These are phyloP conservation scores for Rhazya stricta DNA, from an alignment of 257 asterid genomes.

Conservation along the genomic window DNA sequence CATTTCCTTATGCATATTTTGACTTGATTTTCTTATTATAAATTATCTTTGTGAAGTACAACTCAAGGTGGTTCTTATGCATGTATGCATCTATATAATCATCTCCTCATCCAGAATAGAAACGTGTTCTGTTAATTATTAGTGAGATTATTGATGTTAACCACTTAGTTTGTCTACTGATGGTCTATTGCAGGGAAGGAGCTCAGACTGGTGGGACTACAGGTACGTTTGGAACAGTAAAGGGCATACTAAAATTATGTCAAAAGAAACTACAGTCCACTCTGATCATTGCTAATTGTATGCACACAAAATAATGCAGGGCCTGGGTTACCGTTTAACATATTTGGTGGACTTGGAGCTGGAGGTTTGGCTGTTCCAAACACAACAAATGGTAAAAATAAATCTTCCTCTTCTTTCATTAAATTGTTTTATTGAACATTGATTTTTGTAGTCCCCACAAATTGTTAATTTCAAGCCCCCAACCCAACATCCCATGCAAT, in stretches of 20 bases:
- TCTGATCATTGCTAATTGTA: neutral
- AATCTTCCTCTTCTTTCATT: neutral
- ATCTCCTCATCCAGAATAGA: neutral
- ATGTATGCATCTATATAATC: neutral
- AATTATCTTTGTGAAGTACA: neutral
- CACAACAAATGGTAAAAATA: conserved; percentile 28
- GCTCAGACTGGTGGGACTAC: neutral
- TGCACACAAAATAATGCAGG: neutral
- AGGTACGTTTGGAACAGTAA: neutral
- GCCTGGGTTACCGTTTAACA: conserved; percentile 35
- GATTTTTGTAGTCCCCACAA: neutral
- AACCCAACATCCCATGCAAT: neutral
- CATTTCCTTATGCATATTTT: neutral
- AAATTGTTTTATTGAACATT: neutral
- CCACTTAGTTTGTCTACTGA: neutral
- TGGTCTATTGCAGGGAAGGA: conserved; percentile 1
- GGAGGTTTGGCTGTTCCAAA: conserved; percentile 37
- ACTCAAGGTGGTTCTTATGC: neutral
- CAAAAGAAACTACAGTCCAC: neutral
- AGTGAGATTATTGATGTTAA: neutral
- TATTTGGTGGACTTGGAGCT: conserved; percentile 57
- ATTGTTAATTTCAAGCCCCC: neutral
- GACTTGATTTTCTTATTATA: neutral
- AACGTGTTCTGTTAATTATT: neutral
- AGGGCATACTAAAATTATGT: neutral